Conservation (phyloP, 139 green algal genomes). For the Protoeuglena noctilucae region DNA sequence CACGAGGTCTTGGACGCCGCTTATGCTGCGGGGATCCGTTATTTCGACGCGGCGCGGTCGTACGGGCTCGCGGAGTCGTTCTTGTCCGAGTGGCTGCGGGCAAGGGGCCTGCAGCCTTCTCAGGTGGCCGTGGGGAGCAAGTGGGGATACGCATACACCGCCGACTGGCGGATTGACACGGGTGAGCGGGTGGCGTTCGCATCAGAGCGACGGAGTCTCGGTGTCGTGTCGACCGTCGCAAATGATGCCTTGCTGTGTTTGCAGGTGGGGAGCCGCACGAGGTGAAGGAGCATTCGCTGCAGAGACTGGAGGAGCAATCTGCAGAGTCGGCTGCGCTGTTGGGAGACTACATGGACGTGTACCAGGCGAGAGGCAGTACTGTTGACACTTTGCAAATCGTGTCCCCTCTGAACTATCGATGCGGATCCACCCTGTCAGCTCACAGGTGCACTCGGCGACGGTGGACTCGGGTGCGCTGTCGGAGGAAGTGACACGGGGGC, state of each 20-base stretch:
- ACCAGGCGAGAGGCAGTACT: too few species aligned
- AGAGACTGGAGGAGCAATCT: slow-evolving; percentile 22
- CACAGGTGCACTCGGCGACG: slow-evolving; percentile 37
- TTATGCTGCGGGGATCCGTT: slow-evolving; percentile 1
- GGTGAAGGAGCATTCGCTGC: slow-evolving; percentile 38
- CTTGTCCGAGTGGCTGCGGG: slow-evolving; percentile 23
- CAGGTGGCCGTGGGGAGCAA: slow-evolving; percentile 21
- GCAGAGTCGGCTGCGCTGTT: slow-evolving; percentile 14
- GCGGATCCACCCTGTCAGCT: too few species aligned
- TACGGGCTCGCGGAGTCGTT: slow-evolving; percentile 38
- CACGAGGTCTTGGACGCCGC: slow-evolving; percentile 23
- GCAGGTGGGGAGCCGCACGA: slow-evolving; percentile 30
- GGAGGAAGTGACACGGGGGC: slow-evolving; percentile 21
- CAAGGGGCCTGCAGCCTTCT: slow-evolving; percentile 2
- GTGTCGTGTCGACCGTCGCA: neutral
- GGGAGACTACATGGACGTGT: slow-evolving; percentile 22
- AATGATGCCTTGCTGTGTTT: slow-evolving; percentile 10
- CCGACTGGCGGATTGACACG: slow-evolving; percentile 20
- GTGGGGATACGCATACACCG: slow-evolving; percentile 36
- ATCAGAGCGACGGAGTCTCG: neutral
- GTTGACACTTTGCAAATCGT: too few species aligned
- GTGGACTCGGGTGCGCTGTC: slow-evolving; percentile 30
- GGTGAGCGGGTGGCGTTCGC: too few species aligned
- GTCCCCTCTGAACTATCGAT: too few species aligned
- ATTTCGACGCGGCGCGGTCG: slow-evolving; percentile 25